Base-by-base conservation (phyloP, 352 stramenopile species). In the Phytophthora pseudosyringae region DNA sequence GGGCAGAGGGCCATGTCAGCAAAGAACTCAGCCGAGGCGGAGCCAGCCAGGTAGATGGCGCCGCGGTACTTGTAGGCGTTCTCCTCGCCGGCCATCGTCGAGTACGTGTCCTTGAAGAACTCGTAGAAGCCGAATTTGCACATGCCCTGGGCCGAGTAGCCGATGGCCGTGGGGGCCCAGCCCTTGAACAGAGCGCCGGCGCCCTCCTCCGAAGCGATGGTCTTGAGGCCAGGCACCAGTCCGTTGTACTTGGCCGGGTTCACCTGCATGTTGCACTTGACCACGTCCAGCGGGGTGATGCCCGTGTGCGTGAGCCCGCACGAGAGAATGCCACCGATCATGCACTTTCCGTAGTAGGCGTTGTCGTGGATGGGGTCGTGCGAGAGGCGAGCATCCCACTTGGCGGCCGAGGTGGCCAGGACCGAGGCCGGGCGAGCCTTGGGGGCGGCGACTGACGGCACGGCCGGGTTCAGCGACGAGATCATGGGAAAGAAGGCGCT, bases 261-360 rank as follows among this genome's bases (percentile, higher is more conserved):
- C 61, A 96, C 91, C 73, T 98, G 93, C 90, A 98, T 98, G 87
- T 97, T 97, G 79, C 93, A 98, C 83, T 98, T 98, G 64, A 97
- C 93, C 32, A 98, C 88, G 76, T 98, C 94, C 33, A 98, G 77
- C 16, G 94, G 92, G 31, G 88, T 97, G 71, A 98, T 96, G 51
- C 83, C 81, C 52, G 93, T 97, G 88, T 98, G 93, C 40, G 93
- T 98, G 29, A 97, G 74, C 43, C 94, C 94, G 78, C 94, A 98
- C 61, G 92, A 97, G 21, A 98, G 77, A 44, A 98, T 69, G 67
- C 94, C 94, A 49, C 81, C 94, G 44, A 98, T 83, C 88, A 98
- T 97, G 86, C 94, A 98, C 87, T 97, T 98, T 72, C 79, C 80
- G 74, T 98, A 98, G 86, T 98, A 98, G 56, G 78, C 79, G 59